Base-by-base conservation (phyloP, 2,329 filamentous ascomycete genomes). In the Ceratocystis variospora region DNA sequence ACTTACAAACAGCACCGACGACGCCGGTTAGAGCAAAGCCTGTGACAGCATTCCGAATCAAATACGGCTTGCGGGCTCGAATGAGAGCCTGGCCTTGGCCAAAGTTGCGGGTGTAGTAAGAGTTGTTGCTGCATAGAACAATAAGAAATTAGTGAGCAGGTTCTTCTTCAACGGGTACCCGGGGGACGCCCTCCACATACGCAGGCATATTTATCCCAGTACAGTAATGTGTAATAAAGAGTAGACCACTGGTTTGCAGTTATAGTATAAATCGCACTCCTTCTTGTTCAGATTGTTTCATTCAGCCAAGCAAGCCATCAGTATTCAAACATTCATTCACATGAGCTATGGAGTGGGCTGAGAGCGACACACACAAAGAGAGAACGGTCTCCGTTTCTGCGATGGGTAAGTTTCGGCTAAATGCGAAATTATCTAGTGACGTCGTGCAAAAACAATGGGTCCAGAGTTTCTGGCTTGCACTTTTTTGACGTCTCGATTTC, bases 91-190 rank as follows among this genome's bases (percentile, higher is more conserved):
- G 87, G 68, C 89, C 89, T 76, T 95, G 91, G 70, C 88, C 87
- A 78, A 89, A 89, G 73, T 88, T 83, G 74, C 87, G 86, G 77
- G 96, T 89, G 81, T 97, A 99, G 82, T 99, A 99, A 28, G 66
- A 68, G 33, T 68, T 41, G 25, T 68, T 64, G 41, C 66, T 67
- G 17, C 17, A 19, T 41, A 41, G 37, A 41, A 41, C 37, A 41
- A 1, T 41, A 41, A 41, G 37, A 41, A 12, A 41, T 41, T 41
- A 41, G 37, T 12, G 37, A 41, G 37, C 37, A 41, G 37, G 37
- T 41, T 41, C 37, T 41, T 41, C 37, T 41, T 41, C 37, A 45
- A 22, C 22, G 15, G 25, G 37, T 22, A 5, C 46, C 7, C n/a
- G 22, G 41, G 28, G 28, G 31, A n/a, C 61, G 50, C 37, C 37